A percentile compares a stretch with the other conserved stretches of the same genome.
Evolutionary conservation across 2,329 filamentous ascomycete genomes (phyloP).

Genomic region (Nigrospora osmanthi): DNA sequence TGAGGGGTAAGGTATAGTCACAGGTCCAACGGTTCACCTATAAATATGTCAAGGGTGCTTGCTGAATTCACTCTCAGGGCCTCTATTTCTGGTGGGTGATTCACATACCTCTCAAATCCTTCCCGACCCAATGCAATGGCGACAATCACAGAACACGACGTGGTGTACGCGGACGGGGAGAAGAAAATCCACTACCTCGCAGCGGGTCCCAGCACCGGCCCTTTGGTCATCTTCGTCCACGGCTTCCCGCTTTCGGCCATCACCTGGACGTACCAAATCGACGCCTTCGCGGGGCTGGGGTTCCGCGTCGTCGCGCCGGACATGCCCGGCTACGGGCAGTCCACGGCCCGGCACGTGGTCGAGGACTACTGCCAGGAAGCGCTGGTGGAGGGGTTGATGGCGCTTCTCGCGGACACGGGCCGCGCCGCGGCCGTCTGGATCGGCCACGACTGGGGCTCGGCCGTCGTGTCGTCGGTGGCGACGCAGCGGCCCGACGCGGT

Average conservation of each 20-base stretch:
- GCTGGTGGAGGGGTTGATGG: constrained; percentile 22
- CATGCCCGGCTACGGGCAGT: constrained; percentile 27
- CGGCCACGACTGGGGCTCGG: constrained; percentile 34
- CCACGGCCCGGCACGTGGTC: constrained; percentile 19
- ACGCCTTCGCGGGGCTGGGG: constrained; percentile 17
- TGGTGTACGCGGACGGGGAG: constrained; percentile 10
- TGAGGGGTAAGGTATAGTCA: no score
- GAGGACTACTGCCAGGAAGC: constrained; percentile 20
- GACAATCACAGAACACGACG: constrained; percentile 8
- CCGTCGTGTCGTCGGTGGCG: constrained; percentile 16
- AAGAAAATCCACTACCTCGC: constrained; percentile 21
- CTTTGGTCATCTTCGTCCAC: constrained; percentile 24
- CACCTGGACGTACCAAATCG: constrained; percentile 22
- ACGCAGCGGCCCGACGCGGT: constrained; percentile 17
- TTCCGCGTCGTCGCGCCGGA: constrained; percentile 24
- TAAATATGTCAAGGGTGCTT: no score
- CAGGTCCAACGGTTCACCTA: no score
- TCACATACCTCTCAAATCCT: no score
- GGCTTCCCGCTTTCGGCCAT: constrained; percentile 26
- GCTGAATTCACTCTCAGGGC: no score
- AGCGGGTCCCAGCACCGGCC: constrained; percentile 16
- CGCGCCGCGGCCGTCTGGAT: constrained; percentile 36
- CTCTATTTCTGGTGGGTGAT: no score
- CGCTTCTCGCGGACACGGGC: constrained; percentile 20
- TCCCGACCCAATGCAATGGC: not conserved